Conservation (phyloP, 2,329 filamentous ascomycete genomes). For the Penicillium palitans region DNA sequence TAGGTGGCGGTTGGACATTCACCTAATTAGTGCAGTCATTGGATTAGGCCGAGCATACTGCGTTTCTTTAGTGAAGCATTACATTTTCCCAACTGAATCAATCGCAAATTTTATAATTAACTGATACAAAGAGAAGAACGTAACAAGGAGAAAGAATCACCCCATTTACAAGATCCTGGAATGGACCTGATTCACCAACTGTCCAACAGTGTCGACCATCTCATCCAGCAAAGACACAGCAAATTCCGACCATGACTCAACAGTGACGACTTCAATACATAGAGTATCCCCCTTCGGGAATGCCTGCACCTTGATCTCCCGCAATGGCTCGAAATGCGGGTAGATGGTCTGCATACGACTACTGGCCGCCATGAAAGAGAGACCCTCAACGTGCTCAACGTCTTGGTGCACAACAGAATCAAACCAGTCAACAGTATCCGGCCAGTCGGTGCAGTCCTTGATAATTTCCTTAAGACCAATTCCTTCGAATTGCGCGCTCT, state of each 20-base stretch:
- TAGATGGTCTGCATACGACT: constrained; percentile 57
- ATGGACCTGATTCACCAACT: constrained; percentile 33
- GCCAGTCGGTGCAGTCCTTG: constrained; percentile 48
- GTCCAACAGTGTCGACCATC: constrained; percentile 38
- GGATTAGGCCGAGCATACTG: no score
- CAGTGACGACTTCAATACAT: constrained; percentile 55
- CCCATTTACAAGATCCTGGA: background rate
- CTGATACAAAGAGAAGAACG: background rate
- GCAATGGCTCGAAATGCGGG: constrained; percentile 52
- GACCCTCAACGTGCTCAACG: constrained; percentile 58
- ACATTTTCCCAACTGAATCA: background rate
- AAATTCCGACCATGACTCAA: constrained; percentile 52
- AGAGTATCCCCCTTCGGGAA: constrained; percentile 58
- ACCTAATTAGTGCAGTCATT: no score
- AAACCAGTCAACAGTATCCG: constrained; percentile 37
- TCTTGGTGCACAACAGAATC: constrained; percentile 59
- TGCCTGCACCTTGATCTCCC: constrained; percentile 49
- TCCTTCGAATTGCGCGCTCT: constrained; percentile 51
- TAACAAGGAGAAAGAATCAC: no score
- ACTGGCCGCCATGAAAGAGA: constrained; percentile 22
- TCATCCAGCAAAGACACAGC: constrained; percentile 54
- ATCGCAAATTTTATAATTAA: background rate
- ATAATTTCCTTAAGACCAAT: constrained; percentile 52
- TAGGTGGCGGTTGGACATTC: no score
- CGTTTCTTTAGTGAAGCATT: background rate